Evolutionary conservation across 805 yeast genomes (phyloP).

Genomic region (Dipodascopsis tothii): DNA sequence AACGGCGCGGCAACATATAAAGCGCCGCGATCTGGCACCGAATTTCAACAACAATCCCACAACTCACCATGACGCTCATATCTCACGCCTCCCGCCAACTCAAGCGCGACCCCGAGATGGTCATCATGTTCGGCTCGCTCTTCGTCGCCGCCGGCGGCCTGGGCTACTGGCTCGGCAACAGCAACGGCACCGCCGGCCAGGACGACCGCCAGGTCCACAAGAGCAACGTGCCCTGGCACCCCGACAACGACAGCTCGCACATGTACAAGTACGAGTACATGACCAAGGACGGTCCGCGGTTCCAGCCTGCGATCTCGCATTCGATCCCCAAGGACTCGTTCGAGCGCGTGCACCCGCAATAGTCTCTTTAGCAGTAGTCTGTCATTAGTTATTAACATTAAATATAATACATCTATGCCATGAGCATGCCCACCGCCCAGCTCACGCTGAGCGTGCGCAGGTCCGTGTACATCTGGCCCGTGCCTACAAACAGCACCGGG

Average conservation of each 20-base stretch:
- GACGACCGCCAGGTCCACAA: neutral
- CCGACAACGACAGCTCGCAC: neutral
- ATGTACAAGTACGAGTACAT: neutral
- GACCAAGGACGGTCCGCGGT: neutral
- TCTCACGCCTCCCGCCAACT: too few relatives aligned
- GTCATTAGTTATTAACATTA: too few relatives aligned
- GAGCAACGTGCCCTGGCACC: neutral
- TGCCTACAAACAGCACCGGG: constrained; percentile 91
- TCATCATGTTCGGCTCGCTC: neutral
- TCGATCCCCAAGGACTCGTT: neutral
- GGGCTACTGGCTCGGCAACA: neutral
- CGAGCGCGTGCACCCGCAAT: too few relatives aligned
- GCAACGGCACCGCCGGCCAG: neutral
- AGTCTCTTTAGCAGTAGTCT: neutral
- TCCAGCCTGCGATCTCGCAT: neutral
- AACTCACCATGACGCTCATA: too few relatives aligned
- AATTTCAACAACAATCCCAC: too few relatives aligned
- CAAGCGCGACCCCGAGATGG: neutral
- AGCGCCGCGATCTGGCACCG: too few relatives aligned
- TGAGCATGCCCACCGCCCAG: constrained; percentile 81
- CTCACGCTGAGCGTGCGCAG: constrained; percentile 81
- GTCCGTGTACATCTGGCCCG: constrained; percentile 95
- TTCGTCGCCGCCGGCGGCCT: neutral
- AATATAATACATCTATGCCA: constrained; percentile 30
- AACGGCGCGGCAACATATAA: too few relatives aligned